These are phyloP conservation scores for Pyricularia sp. DNA, from an alignment of 2,329 filamentous ascomycete species.

Conservation along the genomic window DNA sequence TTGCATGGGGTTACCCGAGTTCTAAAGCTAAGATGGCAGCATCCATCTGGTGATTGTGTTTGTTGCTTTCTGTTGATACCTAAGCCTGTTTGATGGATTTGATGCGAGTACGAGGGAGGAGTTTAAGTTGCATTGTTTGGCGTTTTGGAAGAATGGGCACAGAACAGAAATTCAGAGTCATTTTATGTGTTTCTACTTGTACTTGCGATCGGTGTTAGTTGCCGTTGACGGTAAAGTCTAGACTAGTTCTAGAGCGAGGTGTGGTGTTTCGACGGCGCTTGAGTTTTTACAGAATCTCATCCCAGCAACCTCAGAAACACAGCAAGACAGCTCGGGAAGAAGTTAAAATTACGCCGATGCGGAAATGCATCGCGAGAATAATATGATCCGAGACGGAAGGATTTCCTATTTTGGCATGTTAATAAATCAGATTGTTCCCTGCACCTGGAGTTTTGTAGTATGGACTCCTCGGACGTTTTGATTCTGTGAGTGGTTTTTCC, in stretches of 20 bases:
- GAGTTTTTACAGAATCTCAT: too few relatives aligned
- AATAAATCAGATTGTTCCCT: not conserved
- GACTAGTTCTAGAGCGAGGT: too few relatives aligned
- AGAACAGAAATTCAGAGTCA: not conserved
- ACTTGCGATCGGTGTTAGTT: not conserved
- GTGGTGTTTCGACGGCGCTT: not conserved
- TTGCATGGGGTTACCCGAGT: not conserved
- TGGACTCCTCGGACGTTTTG: not conserved
- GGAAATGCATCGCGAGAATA: not conserved
- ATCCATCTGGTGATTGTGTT: not conserved
- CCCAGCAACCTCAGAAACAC: too few relatives aligned
- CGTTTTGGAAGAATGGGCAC: slow-evolving; percentile 10
- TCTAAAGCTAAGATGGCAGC: too few relatives aligned
- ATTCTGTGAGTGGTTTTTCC: not conserved
- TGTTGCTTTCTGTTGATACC: not conserved
- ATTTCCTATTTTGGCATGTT: not conserved
- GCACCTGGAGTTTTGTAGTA: not conserved
- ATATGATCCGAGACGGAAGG: not conserved
- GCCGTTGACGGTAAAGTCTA: not conserved
- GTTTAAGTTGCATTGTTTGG: slow-evolving; percentile 7
- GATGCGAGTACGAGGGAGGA: not conserved
- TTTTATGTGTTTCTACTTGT: not conserved
- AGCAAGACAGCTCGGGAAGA: too few relatives aligned
- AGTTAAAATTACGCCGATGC: not conserved
- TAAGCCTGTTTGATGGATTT: not conserved